Percentiles rank a stretch among this genome's conserved stretches.
Evolutionary conservation across 2,329 filamentous ascomycete genomes (phyloP).

Genomic region (Arthrobotrys pseudoclavata): DNA sequence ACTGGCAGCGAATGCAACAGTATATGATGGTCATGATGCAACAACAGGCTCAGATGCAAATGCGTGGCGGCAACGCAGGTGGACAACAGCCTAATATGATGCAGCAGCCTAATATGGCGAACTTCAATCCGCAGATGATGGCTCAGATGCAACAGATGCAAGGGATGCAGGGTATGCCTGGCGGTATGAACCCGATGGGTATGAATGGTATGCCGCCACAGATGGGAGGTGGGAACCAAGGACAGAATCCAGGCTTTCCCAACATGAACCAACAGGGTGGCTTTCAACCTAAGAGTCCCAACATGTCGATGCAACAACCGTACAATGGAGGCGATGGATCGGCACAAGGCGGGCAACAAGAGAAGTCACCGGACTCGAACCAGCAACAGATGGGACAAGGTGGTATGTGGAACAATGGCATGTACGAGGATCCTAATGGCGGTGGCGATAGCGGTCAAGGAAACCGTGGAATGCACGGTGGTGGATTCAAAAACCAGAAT

Average conservation of each 20-base stretch:
- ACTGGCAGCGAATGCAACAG: constrained; percentile 98
- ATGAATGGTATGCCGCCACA: constrained; percentile 66
- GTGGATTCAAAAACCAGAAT: constrained; percentile 66
- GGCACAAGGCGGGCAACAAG: constrained; percentile 64
- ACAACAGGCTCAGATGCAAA: constrained; percentile 77
- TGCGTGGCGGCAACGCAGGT: constrained; percentile 69
- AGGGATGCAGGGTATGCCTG: constrained; percentile 66
- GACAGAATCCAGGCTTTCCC: constrained; percentile 70
- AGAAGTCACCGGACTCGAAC: constrained; percentile 36
- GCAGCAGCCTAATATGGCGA: constrained; percentile 64
- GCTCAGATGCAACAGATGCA: constrained; percentile 76
- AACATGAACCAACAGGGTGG: constrained; percentile 67
- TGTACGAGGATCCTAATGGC: constrained; percentile 54
- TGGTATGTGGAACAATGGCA: constrained; percentile 61
- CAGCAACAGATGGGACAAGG: constrained; percentile 60
- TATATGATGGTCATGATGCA: constrained; percentile 92
- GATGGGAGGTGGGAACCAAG: constrained; percentile 62
- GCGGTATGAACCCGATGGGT: constrained; percentile 65
- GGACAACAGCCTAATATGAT: constrained; percentile 74
- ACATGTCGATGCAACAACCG: constrained; percentile 66
- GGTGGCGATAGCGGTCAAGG: constrained; percentile 49
- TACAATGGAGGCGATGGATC: constrained; percentile 62
- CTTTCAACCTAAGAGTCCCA: constrained; percentile 65
- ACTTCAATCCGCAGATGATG: constrained; percentile 60
- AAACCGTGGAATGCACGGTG: constrained; percentile 43